Evolutionary conservation across 2,329 filamentous ascomycete species (phyloP).

Genomic region (Stachybotrys elegans): DNA sequence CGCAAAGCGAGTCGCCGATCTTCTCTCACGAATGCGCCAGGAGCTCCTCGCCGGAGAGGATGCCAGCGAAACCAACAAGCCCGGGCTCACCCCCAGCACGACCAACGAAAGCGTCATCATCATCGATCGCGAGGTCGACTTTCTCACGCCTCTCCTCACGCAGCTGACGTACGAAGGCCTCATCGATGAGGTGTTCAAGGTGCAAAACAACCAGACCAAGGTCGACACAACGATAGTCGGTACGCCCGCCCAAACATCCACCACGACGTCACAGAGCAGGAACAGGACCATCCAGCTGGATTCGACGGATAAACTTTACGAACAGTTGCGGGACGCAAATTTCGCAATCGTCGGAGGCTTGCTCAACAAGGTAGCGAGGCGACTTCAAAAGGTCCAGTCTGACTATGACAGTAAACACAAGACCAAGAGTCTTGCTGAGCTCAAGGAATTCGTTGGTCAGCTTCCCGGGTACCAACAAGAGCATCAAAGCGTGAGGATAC

Average conservation of each 20-base stretch:
- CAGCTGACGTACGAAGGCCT: constrained; percentile 96
- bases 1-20: constrained; percentile 79
- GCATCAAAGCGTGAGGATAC: constrained; percentile 85
- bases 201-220: constrained; percentile 88
- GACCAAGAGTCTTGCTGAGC: constrained; percentile 82
- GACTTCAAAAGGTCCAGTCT: constrained; percentile 72
- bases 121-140: constrained; percentile 92
- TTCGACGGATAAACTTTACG: constrained; percentile 82
- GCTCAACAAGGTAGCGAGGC: constrained; percentile 84
- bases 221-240: constrained; percentile 88
- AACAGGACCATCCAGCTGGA: constrained; percentile 89
- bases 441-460: constrained; percentile 93
- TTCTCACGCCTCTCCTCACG: constrained; percentile 85
- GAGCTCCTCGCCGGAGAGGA: constrained; percentile 80
- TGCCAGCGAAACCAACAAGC: constrained; percentile 52
- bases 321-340: constrained; percentile 83
- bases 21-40: constrained; percentile 85
- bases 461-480: constrained; percentile 89
- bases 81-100: constrained; percentile 77
- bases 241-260: constrained; percentile 56
- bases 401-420: constrained; percentile 90
- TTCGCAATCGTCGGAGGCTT: constrained; percentile 89
- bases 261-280: constrained; percentile 53
- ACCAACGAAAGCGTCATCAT: constrained; percentile 88
- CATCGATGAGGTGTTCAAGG: constrained; percentile 88